A percentile compares a stretch with the other conserved stretches of the same genome.
Conservation (phyloP, 1,284 basidiomycete species). For the Microbotryum saponariae region DNA sequence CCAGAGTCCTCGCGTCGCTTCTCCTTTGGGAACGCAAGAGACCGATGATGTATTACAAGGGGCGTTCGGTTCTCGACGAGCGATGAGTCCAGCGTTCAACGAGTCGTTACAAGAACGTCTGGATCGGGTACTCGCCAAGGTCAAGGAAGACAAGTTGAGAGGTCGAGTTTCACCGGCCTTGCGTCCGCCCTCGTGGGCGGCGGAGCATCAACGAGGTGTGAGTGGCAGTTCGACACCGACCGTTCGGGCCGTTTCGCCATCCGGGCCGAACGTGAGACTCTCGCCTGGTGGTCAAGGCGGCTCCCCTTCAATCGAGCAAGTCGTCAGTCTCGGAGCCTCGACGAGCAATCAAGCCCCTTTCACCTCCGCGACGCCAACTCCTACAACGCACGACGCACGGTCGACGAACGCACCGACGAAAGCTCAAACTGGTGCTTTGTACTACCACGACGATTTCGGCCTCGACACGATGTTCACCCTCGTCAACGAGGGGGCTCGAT, state of each 20-base stretch:
- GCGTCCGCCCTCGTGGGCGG: conserved; percentile 1
- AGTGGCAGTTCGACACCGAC: conserved; percentile 45
- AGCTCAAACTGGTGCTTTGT: conserved; percentile 36
- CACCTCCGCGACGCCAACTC: conserved; percentile 27
- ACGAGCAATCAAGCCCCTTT: conserved; percentile 5
- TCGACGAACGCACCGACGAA: conserved; percentile 3
- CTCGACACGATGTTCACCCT: conserved; percentile 71
- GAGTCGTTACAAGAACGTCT: conserved; percentile 64
- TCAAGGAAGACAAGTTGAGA: conserved; percentile 32
- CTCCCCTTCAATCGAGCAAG: conserved; percentile 31
- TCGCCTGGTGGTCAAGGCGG: conserved; percentile 20
- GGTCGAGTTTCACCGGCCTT: conserved; percentile 17
- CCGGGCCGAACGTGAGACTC: conserved; percentile 12
- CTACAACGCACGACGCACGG: conserved; percentile 34
- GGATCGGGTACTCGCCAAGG: conserved; percentile 66
- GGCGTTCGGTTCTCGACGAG: conserved; percentile 49
- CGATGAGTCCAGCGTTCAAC: conserved; percentile 22
- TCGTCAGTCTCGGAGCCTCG: conserved; percentile 12
- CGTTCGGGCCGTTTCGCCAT: conserved; percentile 11
- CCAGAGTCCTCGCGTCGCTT: neutral
- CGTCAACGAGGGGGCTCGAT: conserved; percentile 57
- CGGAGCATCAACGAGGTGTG: conserved; percentile 40
- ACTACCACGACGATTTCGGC: conserved; percentile 72
- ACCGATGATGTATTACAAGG: conserved; percentile 53
- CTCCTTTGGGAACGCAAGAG: conserved; percentile 37